Base-by-base conservation (phyloP, 1,284 basidiomycete species). In the Marasmius sp. region DNA sequence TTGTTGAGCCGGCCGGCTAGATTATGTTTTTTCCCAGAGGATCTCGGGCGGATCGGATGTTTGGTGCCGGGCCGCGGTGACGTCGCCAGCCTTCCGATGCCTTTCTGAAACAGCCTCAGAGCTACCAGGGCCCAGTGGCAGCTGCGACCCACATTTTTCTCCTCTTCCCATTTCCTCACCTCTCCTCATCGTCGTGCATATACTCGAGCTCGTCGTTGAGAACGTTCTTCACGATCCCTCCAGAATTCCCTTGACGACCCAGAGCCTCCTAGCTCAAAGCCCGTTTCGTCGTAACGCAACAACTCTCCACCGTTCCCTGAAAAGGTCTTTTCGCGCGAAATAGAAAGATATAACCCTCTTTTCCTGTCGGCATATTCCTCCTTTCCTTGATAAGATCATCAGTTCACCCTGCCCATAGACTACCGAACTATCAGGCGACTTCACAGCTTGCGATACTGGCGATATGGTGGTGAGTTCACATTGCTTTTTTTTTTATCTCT, bases 401-500 rank as follows among this genome's bases (percentile, higher is more conserved):
- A 8, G n/a, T n/a, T n/a, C 45, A 47, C n/a, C 41, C n/a, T 43
- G 16, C 9, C 34, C 20, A 7, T 11, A 45, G 14, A 48, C 18
- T 20, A 47, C 43, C 43, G 22, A 47, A n/a, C 39, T 22, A 18
- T 48, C 43, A 39, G 47, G 22, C n/a, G 20, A 20, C 18, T 12
- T 50, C 38, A 37, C 45, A 34, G 27, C n/a, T 20, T 22, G 20
- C n/a, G 11, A 49, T 58, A 22, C 34, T 36, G 47, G 39, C 52
- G 56, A 54, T 37, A 54, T 54, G 52, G 50, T 61, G 60, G 61
- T 62, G 57, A 62, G 61, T 62, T 22, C 7, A 49, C 27, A 14
- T 47, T 14, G 16, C 45, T 16, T 45, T 39, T 57, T 27, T 45
- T 39, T 36, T 37, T 48, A 12, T 50, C 39, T 22, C 34, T 34